Conservation (phyloP, 2,329 filamentous ascomycete genomes). For the Pseudogymnoascus sp. region DNA sequence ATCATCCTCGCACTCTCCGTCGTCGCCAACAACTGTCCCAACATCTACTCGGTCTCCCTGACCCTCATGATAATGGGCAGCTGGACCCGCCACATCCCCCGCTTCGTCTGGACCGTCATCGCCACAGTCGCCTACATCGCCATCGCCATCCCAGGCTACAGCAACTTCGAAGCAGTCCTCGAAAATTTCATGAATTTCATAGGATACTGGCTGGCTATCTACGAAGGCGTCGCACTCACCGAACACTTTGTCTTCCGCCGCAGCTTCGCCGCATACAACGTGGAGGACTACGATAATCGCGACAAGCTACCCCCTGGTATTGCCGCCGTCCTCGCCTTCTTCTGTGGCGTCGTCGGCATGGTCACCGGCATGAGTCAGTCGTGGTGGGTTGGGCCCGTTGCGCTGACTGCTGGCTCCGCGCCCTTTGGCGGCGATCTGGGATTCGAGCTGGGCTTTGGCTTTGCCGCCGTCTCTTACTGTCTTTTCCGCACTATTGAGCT, state of each 20-base stretch:
- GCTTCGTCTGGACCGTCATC: constrained; percentile 60
- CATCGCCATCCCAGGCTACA: constrained; percentile 63
- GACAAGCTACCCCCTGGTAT: constrained; percentile 54
- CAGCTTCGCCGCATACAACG: constrained; percentile 52
- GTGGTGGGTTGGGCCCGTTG: constrained; percentile 64
- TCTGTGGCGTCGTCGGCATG: constrained; percentile 57
- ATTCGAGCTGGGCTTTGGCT: constrained; percentile 59
- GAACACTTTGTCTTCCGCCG: constrained; percentile 65
- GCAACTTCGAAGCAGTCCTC: constrained; percentile 55
- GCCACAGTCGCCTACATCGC: constrained; percentile 58
- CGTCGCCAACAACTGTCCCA: constrained; percentile 64
- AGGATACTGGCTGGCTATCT: constrained; percentile 70
- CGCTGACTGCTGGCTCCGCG: constrained; percentile 46
- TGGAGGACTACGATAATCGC: constrained; percentile 50
- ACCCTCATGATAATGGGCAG: constrained; percentile 58
- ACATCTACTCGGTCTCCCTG: constrained; percentile 64
- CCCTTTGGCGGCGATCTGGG: constrained; percentile 40
- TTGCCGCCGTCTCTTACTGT: constrained; percentile 47
- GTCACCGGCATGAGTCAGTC: constrained; percentile 63
- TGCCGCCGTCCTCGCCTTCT: constrained; percentile 57
- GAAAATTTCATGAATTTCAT: constrained; percentile 65
- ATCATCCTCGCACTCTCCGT: constrained; percentile 60
- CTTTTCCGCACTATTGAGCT: constrained; percentile 34
- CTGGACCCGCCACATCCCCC: constrained; percentile 53
- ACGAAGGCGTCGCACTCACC: constrained; percentile 56